Percentiles rank a stretch among this genome's conserved stretches.
Evolutionary conservation across 371 early-diverging fungal genomes (phyloP).

Genomic region (Mucor velutinosus): DNA sequence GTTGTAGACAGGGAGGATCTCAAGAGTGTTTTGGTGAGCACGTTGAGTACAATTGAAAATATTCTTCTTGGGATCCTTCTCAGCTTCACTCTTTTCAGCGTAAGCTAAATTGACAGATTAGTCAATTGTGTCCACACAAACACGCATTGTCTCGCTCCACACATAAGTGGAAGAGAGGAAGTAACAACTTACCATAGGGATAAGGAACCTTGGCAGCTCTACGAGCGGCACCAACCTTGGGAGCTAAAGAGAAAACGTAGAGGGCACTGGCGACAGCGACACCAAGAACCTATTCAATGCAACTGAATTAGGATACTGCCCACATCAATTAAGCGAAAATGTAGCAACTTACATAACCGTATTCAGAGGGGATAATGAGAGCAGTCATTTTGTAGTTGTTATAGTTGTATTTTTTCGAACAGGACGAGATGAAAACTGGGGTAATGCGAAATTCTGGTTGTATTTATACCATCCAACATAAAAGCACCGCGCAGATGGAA

Average conservation of each 20-base stretch:
- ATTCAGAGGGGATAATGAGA: constrained; percentile 55
- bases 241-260: constrained; percentile 48
- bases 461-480: neutral
- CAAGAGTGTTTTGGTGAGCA: constrained; percentile 62
- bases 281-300: constrained; percentile 39
- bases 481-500: neutral
- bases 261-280: constrained; percentile 45
- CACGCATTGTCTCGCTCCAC: neutral
- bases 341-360: constrained; percentile 59
- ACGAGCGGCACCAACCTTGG: constrained; percentile 60
- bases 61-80: constrained; percentile 59
- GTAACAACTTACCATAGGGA: constrained; percentile 56
- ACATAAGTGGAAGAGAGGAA: neutral
- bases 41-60: constrained; percentile 74
- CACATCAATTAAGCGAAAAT: neutral
- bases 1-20: constrained; percentile 35
- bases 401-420: neutral
- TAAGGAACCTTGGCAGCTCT: constrained; percentile 63
- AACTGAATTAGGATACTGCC: neutral
- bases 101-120: constrained; percentile 39
- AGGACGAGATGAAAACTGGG: neutral
- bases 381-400: constrained; percentile 33
- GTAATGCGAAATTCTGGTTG: neutral
- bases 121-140: neutral
- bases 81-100: constrained; percentile 61